A percentile compares a stretch with the other conserved stretches of the same genome.
Conservation (phyloP, 805 yeast genomes). For the Metschnikowia noctiluminum region DNA sequence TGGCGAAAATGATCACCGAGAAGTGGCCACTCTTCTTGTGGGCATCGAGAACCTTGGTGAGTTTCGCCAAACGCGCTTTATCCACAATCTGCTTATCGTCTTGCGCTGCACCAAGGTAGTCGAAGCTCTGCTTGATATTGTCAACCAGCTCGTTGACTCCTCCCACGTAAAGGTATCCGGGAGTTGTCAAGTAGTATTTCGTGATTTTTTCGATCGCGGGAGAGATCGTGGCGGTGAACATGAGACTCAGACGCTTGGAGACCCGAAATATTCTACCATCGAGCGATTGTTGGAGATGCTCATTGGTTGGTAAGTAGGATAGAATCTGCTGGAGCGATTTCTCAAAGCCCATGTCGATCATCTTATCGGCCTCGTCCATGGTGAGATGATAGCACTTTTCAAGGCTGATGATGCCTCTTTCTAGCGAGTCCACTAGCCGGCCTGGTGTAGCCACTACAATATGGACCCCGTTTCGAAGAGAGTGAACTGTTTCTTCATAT, state of each 20-base stretch:
- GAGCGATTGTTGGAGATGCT: slow-evolving; percentile 19
- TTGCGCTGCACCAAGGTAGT: slow-evolving; percentile 25
- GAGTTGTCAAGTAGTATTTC: slow-evolving; percentile 54
- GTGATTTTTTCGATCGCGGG: slow-evolving; percentile 66
- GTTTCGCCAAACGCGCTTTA: slow-evolving; percentile 37
- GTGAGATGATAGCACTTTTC: slow-evolving; percentile 63
- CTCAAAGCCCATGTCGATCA: slow-evolving; percentile 95
- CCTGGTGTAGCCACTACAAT: slow-evolving; percentile 95
- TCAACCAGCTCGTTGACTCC: slow-evolving; percentile 62
- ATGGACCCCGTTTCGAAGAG: slow-evolving; percentile 64
- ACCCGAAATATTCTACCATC: slow-evolving; percentile 39
- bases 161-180: slow-evolving; percentile 68
- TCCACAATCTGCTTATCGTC: slow-evolving; percentile 34
- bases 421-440: slow-evolving; percentile 75
- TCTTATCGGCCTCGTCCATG: slow-evolving; percentile 92
- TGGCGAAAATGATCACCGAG: slow-evolving; percentile 73
- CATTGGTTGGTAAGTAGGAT: slow-evolving; percentile 46
- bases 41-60: slow-evolving; percentile 35
- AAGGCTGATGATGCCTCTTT: slow-evolving; percentile 59
- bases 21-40: slow-evolving; percentile 40
- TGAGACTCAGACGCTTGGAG: slow-evolving; percentile 59
- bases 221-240: slow-evolving; percentile 96
- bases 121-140: slow-evolving; percentile 66
- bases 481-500: slow-evolving; percentile 64
- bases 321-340: slow-evolving; percentile 66